phyloP scores from a whole-genome alignment of 805 yeast genomes.

The Candida tibetensis region DNA sequence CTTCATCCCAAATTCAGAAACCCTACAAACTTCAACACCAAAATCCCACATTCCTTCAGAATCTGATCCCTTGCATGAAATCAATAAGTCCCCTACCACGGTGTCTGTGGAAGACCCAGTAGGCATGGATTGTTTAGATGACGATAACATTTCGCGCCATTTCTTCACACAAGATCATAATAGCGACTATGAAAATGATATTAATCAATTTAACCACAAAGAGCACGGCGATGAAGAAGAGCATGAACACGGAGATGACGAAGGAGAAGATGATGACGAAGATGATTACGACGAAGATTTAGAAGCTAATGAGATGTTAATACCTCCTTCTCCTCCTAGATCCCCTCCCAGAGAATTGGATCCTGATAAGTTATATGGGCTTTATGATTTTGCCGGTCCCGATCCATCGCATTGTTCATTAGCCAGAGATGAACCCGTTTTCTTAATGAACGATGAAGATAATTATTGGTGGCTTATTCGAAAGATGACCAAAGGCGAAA shows the following conservation, averaged over 20 bases:
- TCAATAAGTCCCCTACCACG: background rate
- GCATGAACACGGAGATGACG: slow-evolving; percentile 9
- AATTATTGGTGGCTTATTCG: slow-evolving; percentile 95
- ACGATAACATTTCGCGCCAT: background rate
- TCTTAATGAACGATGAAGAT: slow-evolving; percentile 81
- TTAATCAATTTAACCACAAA: slow-evolving; percentile 7
- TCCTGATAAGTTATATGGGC: slow-evolving; percentile 79
- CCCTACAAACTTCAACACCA: background rate
- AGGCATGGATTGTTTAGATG: slow-evolving; percentile 3
- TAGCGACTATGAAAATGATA: slow-evolving; percentile 4
- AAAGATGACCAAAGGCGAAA: slow-evolving; percentile 36
- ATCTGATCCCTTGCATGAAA: background rate
- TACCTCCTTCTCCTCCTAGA: slow-evolving; percentile 65
- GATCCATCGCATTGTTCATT: slow-evolving; percentile 89
- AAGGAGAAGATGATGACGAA: slow-evolving; percentile 6
- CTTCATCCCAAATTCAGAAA: background rate
- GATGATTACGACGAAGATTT: slow-evolving; percentile 17
- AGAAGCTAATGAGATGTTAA: slow-evolving; percentile 42
- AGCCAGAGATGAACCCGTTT: slow-evolving; percentile 76
- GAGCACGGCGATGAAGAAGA: slow-evolving; percentile 7
- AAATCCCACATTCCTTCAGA: background rate
- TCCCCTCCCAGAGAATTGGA: slow-evolving; percentile 80
- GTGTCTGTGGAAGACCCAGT: slow-evolving; percentile 4
- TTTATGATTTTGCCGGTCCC: slow-evolving; percentile 86
- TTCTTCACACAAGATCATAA: background rate